Conservation (phyloP, 192 early-diverging fungal species). For the Gryganskiella cystojenkinii region DNA sequence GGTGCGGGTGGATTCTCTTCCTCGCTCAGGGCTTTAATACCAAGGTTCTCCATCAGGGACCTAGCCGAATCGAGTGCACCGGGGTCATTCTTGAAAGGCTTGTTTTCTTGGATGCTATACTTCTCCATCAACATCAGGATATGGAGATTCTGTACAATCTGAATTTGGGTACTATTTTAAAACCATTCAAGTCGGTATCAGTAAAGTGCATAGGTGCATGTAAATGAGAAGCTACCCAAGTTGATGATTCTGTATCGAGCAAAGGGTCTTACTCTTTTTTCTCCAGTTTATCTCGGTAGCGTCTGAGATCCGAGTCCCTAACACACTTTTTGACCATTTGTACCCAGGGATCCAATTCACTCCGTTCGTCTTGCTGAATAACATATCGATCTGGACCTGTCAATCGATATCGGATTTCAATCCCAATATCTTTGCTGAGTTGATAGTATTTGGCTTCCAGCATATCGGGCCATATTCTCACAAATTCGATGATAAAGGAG, state of each 20-base stretch:
- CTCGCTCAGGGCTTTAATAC: too few species aligned
- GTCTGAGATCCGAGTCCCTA: slow-evolving; percentile 22
- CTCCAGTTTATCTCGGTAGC: slow-evolving; percentile 19
- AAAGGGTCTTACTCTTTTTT: slow-evolving; percentile 42
- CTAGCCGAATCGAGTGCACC: slow-evolving; percentile 26
- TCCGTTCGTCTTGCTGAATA: slow-evolving; percentile 40
- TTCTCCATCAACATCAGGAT: slow-evolving; percentile 38
- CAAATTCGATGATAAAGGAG: slow-evolving; percentile 48
- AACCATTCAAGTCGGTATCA: background rate
- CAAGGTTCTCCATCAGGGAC: slow-evolving; percentile 28
- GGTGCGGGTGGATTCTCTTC: too few species aligned
- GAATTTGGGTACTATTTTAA: slow-evolving; percentile 34
- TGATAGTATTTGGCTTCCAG: slow-evolving; percentile 42
- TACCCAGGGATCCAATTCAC: slow-evolving; percentile 34
- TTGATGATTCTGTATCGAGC: background rate
- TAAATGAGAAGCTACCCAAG: background rate
- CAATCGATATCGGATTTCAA: slow-evolving; percentile 12
- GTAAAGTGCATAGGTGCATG: background rate
- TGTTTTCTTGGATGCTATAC: slow-evolving; percentile 42
- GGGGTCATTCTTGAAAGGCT: slow-evolving; percentile 48
- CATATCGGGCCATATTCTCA: slow-evolving; percentile 43
- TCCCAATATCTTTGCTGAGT: slow-evolving; percentile 31
- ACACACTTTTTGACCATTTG: slow-evolving; percentile 12
- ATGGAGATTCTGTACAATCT: slow-evolving; percentile 45
- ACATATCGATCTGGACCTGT: slow-evolving; percentile 36